Percentiles rank a stretch among this genome's conserved stretches.
These are phyloP conservation scores for Fusarium sp. DNA, from an alignment of 2,329 filamentous ascomycete genomes.

Conservation along the genomic window DNA sequence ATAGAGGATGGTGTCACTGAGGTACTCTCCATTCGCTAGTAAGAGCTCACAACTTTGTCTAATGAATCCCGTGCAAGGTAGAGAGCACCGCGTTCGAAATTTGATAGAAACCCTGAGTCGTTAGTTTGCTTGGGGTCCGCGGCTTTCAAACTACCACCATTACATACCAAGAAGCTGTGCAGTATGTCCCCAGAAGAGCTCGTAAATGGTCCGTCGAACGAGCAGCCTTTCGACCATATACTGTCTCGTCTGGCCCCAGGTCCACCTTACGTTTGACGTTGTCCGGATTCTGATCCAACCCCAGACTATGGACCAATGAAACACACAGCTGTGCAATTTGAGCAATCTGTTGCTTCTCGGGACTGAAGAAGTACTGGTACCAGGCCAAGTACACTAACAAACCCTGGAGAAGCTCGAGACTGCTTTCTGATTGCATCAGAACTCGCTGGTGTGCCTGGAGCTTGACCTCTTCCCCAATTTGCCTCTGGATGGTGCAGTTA, in stretches of 20 bases:
- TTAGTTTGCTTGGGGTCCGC: neutral
- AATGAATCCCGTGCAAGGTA: constrained; percentile 20
- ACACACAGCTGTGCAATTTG: constrained; percentile 16
- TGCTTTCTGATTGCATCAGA: constrained; percentile 21
- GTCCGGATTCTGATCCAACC: constrained; percentile 16
- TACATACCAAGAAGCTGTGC: constrained; percentile 16
- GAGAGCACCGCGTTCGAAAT: constrained; percentile 9
- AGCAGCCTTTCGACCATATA: neutral
- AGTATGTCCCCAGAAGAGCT: constrained; percentile 23
- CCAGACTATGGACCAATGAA: constrained; percentile 7
- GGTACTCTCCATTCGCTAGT: neutral
- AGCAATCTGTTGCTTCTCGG: constrained; percentile 21
- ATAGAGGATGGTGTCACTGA: neutral
- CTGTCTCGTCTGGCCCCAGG: constrained; percentile 21
- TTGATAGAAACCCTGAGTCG: constrained; percentile 14
- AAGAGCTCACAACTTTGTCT: constrained; percentile 13
- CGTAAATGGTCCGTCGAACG: constrained; percentile 13
- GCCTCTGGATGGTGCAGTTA: constrained; percentile 13
- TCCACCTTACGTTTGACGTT: constrained; percentile 22
- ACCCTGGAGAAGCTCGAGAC: constrained; percentile 12
- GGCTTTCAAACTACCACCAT: fast-evolving
- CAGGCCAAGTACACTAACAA: constrained; percentile 16
- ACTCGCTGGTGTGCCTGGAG: constrained; percentile 17
- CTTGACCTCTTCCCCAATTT: constrained; percentile 8
- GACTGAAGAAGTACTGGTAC: constrained; percentile 27